Conservation (phyloP, 257 asterid species). For the Ligustrum vulgare region DNA sequence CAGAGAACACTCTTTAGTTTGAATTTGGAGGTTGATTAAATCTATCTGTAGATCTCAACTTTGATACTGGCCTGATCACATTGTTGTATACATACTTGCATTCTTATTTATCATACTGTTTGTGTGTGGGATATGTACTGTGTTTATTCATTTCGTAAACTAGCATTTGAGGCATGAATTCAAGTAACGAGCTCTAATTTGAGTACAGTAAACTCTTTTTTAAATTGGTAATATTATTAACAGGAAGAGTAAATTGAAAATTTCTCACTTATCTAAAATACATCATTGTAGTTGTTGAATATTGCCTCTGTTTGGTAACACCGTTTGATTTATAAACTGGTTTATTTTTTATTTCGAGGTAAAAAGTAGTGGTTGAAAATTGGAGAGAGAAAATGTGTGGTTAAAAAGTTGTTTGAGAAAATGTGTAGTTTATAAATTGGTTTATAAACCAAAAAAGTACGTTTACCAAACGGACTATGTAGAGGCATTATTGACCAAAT, state of each 20-base stretch:
- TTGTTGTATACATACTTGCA: background rate
- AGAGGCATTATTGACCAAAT: background rate
- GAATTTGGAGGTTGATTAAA: constrained; percentile 13
- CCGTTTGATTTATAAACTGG: too few relatives aligned
- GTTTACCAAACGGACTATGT: too few relatives aligned
- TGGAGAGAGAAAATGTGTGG: too few relatives aligned
- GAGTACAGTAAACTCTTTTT: background rate
- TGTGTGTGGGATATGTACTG: background rate
- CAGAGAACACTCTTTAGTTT: background rate
- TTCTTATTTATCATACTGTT: background rate
- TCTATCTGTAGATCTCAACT: background rate
- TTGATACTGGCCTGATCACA: background rate
- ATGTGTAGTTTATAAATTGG: too few relatives aligned
- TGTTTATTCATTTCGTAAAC: background rate
- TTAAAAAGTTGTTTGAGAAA: too few relatives aligned
- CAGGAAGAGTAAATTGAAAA: constrained; percentile 6
- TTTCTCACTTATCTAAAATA: background rate
- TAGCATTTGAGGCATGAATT: constrained; percentile 3
- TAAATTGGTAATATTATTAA: background rate
- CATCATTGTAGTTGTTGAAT: background rate
- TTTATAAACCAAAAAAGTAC: too few relatives aligned
- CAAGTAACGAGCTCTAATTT: background rate
- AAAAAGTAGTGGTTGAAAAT: too few relatives aligned
- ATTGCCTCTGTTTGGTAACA: too few relatives aligned
- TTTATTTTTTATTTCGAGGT: too few relatives aligned